These are phyloP conservation scores for Fusarium staphyleae DNA, from an alignment of 2,329 filamentous ascomycete species.

Conservation along the genomic window DNA sequence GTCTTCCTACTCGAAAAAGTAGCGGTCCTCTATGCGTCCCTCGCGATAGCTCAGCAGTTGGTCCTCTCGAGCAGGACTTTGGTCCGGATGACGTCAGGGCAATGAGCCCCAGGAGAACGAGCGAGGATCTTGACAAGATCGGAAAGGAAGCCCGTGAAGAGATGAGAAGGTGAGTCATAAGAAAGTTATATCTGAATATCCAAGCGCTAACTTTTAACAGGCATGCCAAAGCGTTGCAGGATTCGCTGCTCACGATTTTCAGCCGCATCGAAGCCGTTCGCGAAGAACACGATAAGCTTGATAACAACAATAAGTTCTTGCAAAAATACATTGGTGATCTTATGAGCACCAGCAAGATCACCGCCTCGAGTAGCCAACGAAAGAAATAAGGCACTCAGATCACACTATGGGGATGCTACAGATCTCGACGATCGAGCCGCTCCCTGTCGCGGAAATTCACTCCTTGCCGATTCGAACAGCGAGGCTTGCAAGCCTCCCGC, in stretches of 20 bases:
- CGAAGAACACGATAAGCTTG: conserved; percentile 93
- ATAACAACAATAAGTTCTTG: conserved; percentile 95
- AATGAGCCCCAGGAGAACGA: conserved; percentile 93
- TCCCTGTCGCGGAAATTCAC: background rate
- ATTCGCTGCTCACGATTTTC: conserved; percentile 86
- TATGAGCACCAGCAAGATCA: conserved; percentile 84
- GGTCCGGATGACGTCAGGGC: conserved; percentile 88
- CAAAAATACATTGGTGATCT: conserved; percentile 98
- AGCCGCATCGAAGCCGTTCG: conserved; percentile 94
- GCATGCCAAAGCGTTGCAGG: conserved; percentile 87
- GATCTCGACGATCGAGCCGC: background rate
- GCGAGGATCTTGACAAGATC: conserved; percentile 87
- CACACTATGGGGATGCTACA: background rate
- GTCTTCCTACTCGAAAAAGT: conserved; percentile 75
- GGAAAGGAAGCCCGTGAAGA: conserved; percentile 80
- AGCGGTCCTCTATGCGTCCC: conserved; percentile 85
- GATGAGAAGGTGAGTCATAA: conserved; percentile 59
- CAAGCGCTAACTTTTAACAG: conserved; percentile 53
- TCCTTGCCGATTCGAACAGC: conserved; percentile 13
- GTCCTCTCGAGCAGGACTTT: conserved; percentile 76
- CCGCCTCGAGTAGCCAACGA: conserved; percentile 59
- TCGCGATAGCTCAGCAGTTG: conserved; percentile 75
- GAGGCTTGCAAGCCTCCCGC: conserved; percentile 8
- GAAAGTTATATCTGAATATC: background rate
- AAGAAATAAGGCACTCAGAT: conserved; percentile 56